Conservation (phyloP, 148 eudicot species). For the Nepenthes mirabilis region DNA sequence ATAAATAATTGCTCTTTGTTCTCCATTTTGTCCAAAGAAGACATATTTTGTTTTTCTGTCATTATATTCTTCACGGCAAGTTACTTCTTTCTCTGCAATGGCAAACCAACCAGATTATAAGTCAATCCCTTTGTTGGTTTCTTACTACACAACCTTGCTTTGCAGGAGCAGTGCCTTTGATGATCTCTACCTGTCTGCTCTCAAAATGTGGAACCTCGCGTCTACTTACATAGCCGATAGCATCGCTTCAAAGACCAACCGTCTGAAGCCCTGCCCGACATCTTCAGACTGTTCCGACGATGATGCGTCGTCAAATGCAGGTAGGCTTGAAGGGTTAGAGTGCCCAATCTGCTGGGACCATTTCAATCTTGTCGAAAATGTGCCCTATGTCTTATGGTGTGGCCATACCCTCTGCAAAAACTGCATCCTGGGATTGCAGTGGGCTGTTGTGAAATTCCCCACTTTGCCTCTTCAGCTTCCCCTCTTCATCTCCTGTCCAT, state of each 20-base stretch:
- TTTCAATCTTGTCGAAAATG: slow-evolving; percentile 13
- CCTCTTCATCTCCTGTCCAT: slow-evolving; percentile 13
- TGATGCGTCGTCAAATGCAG: slow-evolving; percentile 1
- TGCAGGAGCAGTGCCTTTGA: too few relatives aligned
- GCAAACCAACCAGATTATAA: too few relatives aligned
- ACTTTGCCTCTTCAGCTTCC: slow-evolving; percentile 8
- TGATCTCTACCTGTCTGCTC: too few relatives aligned
- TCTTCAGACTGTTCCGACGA: slow-evolving; percentile 9
- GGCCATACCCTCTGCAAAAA: slow-evolving; percentile 13
- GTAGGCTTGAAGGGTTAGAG: slow-evolving; percentile 12
- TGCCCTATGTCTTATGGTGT: slow-evolving; percentile 15
- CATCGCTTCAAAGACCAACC: background rate
- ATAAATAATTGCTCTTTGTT: too few relatives aligned
- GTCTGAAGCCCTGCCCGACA: slow-evolving; percentile 1
- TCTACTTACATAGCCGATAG: background rate
- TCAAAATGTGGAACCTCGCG: background rate
- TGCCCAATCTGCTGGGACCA: slow-evolving; percentile 14
- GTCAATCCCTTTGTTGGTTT: too few relatives aligned
- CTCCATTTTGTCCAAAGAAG: too few relatives aligned
- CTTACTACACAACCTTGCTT: too few relatives aligned
- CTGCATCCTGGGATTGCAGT: slow-evolving; percentile 10
- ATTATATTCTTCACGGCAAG: too few relatives aligned
- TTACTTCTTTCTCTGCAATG: too few relatives aligned
- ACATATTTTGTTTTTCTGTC: too few relatives aligned
- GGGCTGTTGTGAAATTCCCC: slow-evolving; percentile 9